Conservation (phyloP, 2,329 filamentous ascomycete species). For the Hawksworthiomyces lignivorus region DNA sequence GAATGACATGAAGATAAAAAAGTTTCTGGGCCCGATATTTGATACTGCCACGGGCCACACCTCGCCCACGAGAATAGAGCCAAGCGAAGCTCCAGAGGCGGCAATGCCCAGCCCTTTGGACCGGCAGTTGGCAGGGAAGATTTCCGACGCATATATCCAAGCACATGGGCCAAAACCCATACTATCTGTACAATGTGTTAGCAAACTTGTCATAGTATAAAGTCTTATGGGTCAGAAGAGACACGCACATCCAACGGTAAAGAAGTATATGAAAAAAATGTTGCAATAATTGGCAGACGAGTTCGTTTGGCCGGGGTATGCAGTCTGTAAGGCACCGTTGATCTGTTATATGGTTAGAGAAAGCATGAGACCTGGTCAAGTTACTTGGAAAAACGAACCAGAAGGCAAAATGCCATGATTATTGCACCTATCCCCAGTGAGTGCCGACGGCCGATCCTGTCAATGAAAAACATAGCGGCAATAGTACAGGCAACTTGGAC, state of each 20-base stretch:
- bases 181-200: conserved; percentile 10
- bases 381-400: too few species aligned
- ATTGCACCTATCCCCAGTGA: conserved; percentile 24
- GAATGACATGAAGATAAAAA: conserved; percentile 19
- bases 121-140: conserved; percentile 16
- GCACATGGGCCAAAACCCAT: conserved; percentile 17
- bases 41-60: conserved; percentile 17
- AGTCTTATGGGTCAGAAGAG: neutral
- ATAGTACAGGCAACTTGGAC: conserved; percentile 27
- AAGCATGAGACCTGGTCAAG: too few species aligned
- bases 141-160: conserved; percentile 17
- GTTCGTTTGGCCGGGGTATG: conserved; percentile 16
- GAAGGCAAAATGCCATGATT: conserved; percentile 25
- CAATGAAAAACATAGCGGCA: conserved; percentile 27
- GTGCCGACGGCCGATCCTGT: conserved; percentile 23
- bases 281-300: conserved; percentile 14
- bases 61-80: conserved; percentile 16
- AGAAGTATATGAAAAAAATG: conserved; percentile 19
- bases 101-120: conserved; percentile 16
- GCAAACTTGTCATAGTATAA: neutral
- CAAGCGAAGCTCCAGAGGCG: conserved; percentile 14
- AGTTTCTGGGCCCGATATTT: conserved; percentile 15
- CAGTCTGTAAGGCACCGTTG: conserved; percentile 15
- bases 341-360: too few species aligned
- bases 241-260: conserved; percentile 15